Base-by-base conservation (phyloP, 1,139 yeast species). In the Protomyces pachydermus region DNA sequence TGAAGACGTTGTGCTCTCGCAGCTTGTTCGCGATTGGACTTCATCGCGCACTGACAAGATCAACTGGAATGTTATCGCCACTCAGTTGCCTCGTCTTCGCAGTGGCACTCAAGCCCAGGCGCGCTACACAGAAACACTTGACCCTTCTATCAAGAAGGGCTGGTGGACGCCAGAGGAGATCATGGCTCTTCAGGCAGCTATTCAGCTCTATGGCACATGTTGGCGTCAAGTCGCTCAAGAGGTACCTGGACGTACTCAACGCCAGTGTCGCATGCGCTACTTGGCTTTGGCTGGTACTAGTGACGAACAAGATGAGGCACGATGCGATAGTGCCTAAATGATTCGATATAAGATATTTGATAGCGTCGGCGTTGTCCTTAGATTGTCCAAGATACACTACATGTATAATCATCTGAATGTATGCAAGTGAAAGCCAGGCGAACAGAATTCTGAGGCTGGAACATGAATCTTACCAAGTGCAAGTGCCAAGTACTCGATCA, bases 61-160 rank as follows among this genome's bases (percentile, higher is more conserved):
- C 50, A 39, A 39, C 25, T 54, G 58, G 58, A 42, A 39, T 35
- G 14, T 16, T 18, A 54, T 54, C 28, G 58, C 58, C 14, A 5
- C 58, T 6, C 60, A 20, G 34, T 34, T 54, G 12, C 58, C 58
- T 14, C 50, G 16, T 18, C 52, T 23, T 10, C 79, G 98, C 71
- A 91, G 96, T 0, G 97, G 90, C 73, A 97, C 91, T 74, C 97
- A 91, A 75, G 91, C 97, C 76, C 90, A 96, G 2, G 91, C 91
- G 72, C 77, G 97, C 70, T 91, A 89, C 73, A 84, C 87, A 20
- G 97, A 91, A 71, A 96, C 90, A 1, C 75, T 91, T 66, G 95
- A 89, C 70, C 97, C 97, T 2, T 81, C 76, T 69, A 86, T 93
- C 2, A 84, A 85, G 67, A 91, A 87, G 70, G 77, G 97, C 68